phyloP scores from a whole-genome alignment of 176 grass and related monocot genomes.

The Lolium rigidum region DNA sequence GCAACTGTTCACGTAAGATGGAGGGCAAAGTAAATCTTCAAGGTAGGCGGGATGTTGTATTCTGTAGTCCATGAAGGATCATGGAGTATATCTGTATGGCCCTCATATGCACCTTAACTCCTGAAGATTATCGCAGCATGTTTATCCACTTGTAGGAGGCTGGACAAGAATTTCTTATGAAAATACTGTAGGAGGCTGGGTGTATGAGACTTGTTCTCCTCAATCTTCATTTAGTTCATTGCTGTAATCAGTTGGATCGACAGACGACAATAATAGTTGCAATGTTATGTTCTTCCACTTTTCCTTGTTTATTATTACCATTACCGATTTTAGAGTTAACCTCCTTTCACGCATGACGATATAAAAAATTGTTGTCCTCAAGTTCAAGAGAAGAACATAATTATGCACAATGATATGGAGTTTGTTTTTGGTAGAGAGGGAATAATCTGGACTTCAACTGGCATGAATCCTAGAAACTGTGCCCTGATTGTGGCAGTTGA shows the following conservation, averaged over 20 bases:
- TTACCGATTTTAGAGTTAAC: neutral
- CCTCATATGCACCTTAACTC: neutral
- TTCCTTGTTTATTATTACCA: too few species aligned
- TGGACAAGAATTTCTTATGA: neutral
- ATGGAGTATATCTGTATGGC: neutral
- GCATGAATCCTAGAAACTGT: conserved; percentile 1
- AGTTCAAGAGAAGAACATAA: neutral
- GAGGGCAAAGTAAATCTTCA: neutral
- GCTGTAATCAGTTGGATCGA: neutral
- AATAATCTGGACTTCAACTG: neutral
- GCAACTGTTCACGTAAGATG: neutral
- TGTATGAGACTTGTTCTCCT: too few species aligned
- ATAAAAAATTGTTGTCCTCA: neutral
- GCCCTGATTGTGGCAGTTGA: neutral
- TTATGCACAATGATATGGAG: neutral
- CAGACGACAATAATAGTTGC: neutral
- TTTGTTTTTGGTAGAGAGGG: too few species aligned
- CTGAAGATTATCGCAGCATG: neutral
- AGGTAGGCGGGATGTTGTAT: neutral
- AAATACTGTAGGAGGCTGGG: neutral
- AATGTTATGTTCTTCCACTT: neutral
- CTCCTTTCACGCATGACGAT: neutral
- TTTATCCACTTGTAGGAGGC: neutral
- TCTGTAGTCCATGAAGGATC: neutral
- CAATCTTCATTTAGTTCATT: too few species aligned